Evolutionary conservation across 1,284 basidiomycete genomes (phyloP).

Genomic region (Coniophora puteana): DNA sequence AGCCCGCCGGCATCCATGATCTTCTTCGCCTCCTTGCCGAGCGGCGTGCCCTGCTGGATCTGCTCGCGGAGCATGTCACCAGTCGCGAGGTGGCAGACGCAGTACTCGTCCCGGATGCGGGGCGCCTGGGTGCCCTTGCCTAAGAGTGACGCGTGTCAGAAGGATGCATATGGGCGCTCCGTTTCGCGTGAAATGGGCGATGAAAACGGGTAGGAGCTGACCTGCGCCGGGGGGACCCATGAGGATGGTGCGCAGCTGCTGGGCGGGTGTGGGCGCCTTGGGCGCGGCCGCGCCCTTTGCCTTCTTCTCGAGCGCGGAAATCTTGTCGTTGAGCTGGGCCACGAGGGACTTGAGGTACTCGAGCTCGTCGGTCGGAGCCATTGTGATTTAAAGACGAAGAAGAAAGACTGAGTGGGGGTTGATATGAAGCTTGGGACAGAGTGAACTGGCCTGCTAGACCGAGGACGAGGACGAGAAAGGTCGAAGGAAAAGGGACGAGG

Average conservation of each 20-base stretch:
- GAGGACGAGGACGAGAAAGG: no score
- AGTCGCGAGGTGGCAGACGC: constrained; percentile 96
- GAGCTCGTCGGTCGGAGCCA: constrained; percentile 70
- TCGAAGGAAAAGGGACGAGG: no score
- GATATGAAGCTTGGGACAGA: no score
- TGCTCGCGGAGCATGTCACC: constrained; percentile 98
- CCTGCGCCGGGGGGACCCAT: constrained; percentile 97
- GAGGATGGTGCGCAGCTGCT: constrained; percentile 86
- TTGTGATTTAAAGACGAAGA: constrained; percentile 26
- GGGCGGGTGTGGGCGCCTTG: constrained; percentile 60
- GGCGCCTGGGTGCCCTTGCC: constrained; percentile 99
- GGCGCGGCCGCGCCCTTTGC: constrained; percentile 41
- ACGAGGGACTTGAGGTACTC: constrained; percentile 90
- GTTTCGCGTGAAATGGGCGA: no score
- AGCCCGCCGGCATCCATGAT: constrained; percentile 96
- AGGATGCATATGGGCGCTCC: no score
- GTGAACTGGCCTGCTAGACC: no score
- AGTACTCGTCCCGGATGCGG: constrained; percentile 88
- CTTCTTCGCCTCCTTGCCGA: constrained; percentile 94
- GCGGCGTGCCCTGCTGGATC: constrained; percentile 81
- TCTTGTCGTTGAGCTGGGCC: constrained; percentile 78
- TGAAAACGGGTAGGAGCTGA: constrained; percentile 35
- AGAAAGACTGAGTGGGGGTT: not conserved
- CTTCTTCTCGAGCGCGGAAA: constrained; percentile 65
- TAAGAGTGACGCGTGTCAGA: constrained; percentile 27